Percentiles rank a stretch among this genome's conserved stretches.
phyloP scores from a whole-genome alignment of 805 yeast genomes.

The Lachancea fermentati region DNA sequence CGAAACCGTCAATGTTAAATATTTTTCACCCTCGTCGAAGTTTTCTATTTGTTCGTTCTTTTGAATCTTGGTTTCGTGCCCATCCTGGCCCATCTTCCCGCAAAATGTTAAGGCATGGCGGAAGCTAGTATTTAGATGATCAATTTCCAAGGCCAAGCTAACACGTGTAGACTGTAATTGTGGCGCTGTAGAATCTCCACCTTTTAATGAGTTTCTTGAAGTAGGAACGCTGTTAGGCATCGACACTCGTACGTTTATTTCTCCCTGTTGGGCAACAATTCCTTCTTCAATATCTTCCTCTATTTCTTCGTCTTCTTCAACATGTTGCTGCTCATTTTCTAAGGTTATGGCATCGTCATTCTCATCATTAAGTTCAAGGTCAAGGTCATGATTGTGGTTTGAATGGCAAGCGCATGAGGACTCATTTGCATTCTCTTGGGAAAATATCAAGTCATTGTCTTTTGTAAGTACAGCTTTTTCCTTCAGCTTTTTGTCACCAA shows the following conservation, averaged over 20 bases:
- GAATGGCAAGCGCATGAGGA: slow-evolving; percentile 3
- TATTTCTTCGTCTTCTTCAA: slow-evolving; percentile 12
- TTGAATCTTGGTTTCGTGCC: slow-evolving; percentile 13
- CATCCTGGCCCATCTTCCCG: background rate
- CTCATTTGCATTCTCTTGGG: background rate
- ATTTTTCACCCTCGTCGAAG: slow-evolving; percentile 48
- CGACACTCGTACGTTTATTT: background rate
- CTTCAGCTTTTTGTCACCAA: slow-evolving; percentile 19
- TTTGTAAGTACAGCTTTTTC: slow-evolving; percentile 13
- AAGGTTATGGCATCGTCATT: slow-evolving; percentile 12
- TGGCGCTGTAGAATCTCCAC: background rate
- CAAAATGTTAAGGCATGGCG: background rate
- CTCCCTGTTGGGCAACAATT: slow-evolving; percentile 2
- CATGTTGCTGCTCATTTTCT: slow-evolving; percentile 15
- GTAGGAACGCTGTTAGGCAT: background rate
- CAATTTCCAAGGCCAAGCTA: background rate
- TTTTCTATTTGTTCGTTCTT: slow-evolving; percentile 41
- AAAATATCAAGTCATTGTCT: slow-evolving; percentile 2
- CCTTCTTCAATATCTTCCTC: slow-evolving; percentile 13
- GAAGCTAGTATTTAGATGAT: background rate
- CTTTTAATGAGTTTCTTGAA: too few relatives aligned
- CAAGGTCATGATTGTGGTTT: slow-evolving; percentile 2
- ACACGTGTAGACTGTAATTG: background rate
- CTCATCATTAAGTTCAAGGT: slow-evolving; percentile 3
- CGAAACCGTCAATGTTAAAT: slow-evolving; percentile 53